A percentile compares a stretch with the other conserved stretches of the same genome.
Evolutionary conservation across 2,329 filamentous ascomycete species (phyloP).

Genomic region (Blastomyces percursus): DNA sequence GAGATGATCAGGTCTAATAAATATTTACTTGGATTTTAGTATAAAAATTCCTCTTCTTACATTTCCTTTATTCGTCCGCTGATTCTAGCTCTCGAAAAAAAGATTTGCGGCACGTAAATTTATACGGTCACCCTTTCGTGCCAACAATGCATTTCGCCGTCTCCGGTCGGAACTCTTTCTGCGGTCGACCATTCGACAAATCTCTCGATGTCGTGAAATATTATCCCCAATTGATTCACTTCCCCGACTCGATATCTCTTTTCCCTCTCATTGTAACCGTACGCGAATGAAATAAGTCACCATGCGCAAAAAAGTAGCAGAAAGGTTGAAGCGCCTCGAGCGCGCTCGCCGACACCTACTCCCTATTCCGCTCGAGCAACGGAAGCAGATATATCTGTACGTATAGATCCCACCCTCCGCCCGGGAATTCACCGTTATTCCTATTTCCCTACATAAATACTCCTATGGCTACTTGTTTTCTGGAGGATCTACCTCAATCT

Average conservation of each 20-base stretch:
- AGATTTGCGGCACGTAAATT: not conserved
- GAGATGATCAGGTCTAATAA: not conserved
- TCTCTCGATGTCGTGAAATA: not conserved
- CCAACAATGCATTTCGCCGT: not conserved
- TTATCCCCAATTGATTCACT: not conserved
- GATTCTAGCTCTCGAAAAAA: not conserved
- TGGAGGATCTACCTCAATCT: not conserved
- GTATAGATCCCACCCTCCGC: slow-evolving; percentile 8
- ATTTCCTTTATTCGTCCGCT: not conserved
- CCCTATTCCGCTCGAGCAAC: slow-evolving; percentile 14
- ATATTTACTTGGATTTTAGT: not conserved
- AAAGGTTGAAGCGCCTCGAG: not conserved
- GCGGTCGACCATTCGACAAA: not conserved
- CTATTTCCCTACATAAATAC: not conserved
- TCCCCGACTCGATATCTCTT: not conserved
- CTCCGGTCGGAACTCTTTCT: not conserved
- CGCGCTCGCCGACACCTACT: not conserved
- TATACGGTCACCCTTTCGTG: not conserved
- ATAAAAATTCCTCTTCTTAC: not conserved
- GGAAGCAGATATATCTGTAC: slow-evolving; percentile 41
- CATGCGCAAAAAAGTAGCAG: slow-evolving; percentile 5
- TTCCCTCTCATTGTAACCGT: not conserved
- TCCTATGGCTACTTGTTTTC: not conserved
- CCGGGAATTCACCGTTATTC: not conserved
- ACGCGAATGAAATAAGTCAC: not conserved